Percentiles rank a stretch among this genome's conserved stretches.
phyloP scores from a whole-genome alignment of 2,329 filamentous ascomycete species.

The Lecanicillium sp. region DNA sequence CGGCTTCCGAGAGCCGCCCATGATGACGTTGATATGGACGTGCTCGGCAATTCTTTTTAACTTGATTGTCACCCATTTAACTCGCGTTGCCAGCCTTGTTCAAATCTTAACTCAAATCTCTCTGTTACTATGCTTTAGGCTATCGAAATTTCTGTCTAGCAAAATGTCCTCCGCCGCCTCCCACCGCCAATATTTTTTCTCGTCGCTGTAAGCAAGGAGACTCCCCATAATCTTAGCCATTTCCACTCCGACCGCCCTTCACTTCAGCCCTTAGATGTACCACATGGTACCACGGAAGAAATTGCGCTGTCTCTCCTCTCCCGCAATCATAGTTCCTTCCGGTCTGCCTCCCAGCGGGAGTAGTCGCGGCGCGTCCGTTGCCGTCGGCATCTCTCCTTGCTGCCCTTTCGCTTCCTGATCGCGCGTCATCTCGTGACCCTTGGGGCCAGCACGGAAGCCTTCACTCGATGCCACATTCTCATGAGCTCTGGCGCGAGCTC shows the following conservation, averaged over 20 bases:
- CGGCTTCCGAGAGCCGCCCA: neutral
- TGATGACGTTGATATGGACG: neutral
- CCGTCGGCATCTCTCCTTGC: conserved; percentile 19
- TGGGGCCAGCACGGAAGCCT: conserved; percentile 37
- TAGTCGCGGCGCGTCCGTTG: conserved; percentile 25
- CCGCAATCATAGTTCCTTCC: conserved; percentile 19
- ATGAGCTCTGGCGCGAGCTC: conserved; percentile 72
- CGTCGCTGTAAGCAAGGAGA: neutral
- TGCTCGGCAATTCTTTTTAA: neutral
- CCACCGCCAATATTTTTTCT: conserved; percentile 9
- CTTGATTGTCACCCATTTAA: no score
- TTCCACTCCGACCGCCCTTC: conserved; percentile 6
- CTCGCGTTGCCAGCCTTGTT: neutral
- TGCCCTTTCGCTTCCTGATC: conserved; percentile 36
- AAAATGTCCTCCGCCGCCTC: conserved; percentile 13
- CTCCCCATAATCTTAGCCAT: neutral
- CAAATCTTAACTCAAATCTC: neutral
- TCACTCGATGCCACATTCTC: conserved; percentile 46
- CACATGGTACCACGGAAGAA: conserved; percentile 38
- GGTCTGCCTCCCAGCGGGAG: conserved; percentile 26
- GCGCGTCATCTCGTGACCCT: conserved; percentile 35
- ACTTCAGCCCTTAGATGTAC: conserved; percentile 31
- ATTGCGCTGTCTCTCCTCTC: conserved; percentile 27
- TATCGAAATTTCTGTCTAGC: neutral
- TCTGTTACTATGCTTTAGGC: neutral